phyloP scores from a whole-genome alignment of 2,329 filamentous ascomycete genomes.

The Talaromyces sp. region DNA sequence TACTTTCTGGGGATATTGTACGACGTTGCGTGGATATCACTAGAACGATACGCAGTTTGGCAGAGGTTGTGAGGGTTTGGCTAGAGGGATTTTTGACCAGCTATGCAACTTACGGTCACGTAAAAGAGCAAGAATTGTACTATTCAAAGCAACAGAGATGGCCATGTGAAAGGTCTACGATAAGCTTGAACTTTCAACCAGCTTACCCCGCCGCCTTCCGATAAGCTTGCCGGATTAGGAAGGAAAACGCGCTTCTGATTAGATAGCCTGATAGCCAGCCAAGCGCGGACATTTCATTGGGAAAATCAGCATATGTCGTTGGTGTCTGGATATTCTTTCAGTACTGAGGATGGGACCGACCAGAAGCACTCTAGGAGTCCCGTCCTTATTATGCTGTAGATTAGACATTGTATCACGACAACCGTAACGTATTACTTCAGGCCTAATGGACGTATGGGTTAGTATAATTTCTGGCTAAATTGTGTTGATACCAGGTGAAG shows the following conservation, averaged over 20 bases:
- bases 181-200: background rate
- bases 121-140: background rate
- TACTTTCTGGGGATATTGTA: background rate
- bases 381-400: too few relatives aligned
- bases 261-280: background rate
- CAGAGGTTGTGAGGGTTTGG: background rate
- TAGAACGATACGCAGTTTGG: background rate
- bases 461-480: too few relatives aligned
- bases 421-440: too few relatives aligned
- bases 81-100: background rate
- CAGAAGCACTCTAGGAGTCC: too few relatives aligned
- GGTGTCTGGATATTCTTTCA: too few relatives aligned
- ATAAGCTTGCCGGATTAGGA: background rate
- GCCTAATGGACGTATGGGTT: too few relatives aligned
- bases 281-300: too few relatives aligned
- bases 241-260: background rate
- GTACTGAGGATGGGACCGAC: too few relatives aligned
- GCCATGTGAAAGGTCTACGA: background rate
- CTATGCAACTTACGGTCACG: background rate
- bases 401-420: too few relatives aligned
- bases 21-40: background rate
- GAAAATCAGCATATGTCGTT: too few relatives aligned
- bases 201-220: background rate
- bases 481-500: too few relatives aligned
- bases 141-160: background rate